Evolutionary conservation across 1,284 basidiomycete genomes (phyloP).

Genomic region (Flammula alnicola): DNA sequence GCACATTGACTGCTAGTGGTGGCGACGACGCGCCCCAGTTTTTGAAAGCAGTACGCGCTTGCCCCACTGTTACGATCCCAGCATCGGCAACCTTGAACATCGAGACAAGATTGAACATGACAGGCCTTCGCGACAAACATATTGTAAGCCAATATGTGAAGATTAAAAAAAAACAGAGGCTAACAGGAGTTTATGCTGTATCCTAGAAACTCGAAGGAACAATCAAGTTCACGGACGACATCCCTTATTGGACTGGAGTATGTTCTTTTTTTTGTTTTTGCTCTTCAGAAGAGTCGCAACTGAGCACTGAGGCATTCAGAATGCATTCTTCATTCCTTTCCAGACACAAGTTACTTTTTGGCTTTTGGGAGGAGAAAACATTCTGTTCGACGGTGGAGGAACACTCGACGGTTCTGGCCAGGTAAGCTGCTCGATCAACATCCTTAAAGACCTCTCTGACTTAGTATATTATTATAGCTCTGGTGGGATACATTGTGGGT

Average conservation of each 20-base stretch:
- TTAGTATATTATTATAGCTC: slow-evolving; percentile 11
- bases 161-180: background rate
- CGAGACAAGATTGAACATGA: slow-evolving; percentile 56
- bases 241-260: slow-evolving; percentile 58
- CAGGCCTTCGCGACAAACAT: slow-evolving; percentile 51
- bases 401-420: slow-evolving; percentile 65
- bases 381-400: slow-evolving; percentile 61
- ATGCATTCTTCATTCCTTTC: slow-evolving; percentile 57
- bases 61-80: slow-evolving; percentile 50
- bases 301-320: slow-evolving; percentile 32
- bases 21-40: slow-evolving; percentile 58
- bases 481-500: slow-evolving; percentile 64
- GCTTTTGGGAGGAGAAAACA: slow-evolving; percentile 63
- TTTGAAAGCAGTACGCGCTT: slow-evolving; percentile 48
- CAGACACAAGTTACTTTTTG: slow-evolving; percentile 66
- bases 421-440: slow-evolving; percentile 30
- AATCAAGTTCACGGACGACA: slow-evolving; percentile 53
- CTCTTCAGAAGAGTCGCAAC: background rate
- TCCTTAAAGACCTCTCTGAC: slow-evolving; percentile 9
- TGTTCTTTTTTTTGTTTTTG: slow-evolving; percentile 10
- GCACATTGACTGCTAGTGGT: slow-evolving; percentile 48
- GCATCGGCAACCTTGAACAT: slow-evolving; percentile 54
- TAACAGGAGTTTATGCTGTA: background rate
- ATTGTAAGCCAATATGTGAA: slow-evolving; percentile 42
- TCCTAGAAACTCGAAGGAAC: slow-evolving; percentile 53